Base-by-base conservation (phyloP, 2,329 filamentous ascomycete genomes). In the Tolypocladium paradoxum region DNA sequence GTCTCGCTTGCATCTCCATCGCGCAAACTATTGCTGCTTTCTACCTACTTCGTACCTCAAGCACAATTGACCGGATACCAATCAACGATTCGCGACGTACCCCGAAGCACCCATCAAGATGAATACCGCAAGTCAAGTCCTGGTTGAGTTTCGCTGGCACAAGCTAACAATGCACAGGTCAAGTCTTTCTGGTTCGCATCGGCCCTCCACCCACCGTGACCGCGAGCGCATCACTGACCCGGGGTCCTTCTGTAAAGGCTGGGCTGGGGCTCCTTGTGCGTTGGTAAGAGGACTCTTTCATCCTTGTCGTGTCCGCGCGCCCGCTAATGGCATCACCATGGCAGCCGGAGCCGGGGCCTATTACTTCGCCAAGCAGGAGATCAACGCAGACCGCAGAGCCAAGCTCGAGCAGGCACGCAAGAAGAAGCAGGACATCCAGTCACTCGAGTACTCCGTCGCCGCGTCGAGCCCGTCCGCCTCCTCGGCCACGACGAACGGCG, bases 281-380 rank as follows among this genome's bases (percentile, higher is more conserved):
- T 87, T 62, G 90, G 87, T 90, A 81, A 55, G 83, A 22, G 11
- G 7, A 18, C 18, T 18, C 27, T 22, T 9, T 4, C 29, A 34
- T 33, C 29, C 22, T 16, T 4, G 31, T 9, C 22, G 14, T 18
- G 6, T 1, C 31, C n/a, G 35, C 40, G 34, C 35, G 14, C 27
- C 47, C 51, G 54, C 53, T 56, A 34, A 61, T 56, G 55, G 62
- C 57, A 56, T 55, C 33, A 47, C 53, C 22, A 37, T 52, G 33
- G 51, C 65, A 90, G 90, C 91, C 60, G 93, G 92, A 65, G 93
- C 83, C 59, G 88, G 86, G 58, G 90, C 92, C 64, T 99, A 97
- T 77, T 90, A 88, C 76, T 96, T 96, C 68, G 93, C 93, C 58
- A 99, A 99, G 78, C 81, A 83, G 66, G 85, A 85, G 69, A 95